A percentile compares a stretch with the other conserved stretches of the same genome.
Conservation (phyloP, 1,139 yeast species). For the Eremothecium cymbalariae region DNA sequence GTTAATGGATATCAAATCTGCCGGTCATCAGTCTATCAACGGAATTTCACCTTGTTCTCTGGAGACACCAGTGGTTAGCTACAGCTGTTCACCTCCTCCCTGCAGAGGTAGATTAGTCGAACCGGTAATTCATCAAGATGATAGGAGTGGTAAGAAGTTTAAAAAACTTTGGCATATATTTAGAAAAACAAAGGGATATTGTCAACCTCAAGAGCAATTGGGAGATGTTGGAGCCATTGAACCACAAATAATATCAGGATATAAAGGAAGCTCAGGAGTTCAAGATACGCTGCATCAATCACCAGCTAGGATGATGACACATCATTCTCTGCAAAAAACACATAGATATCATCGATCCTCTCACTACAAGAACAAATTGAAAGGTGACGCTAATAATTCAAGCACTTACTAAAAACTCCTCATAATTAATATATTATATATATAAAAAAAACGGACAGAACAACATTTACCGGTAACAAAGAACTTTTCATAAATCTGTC, state of each 20-base stretch:
- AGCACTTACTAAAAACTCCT: no score
- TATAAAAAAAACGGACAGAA: no score
- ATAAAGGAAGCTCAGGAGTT: conserved; percentile 1
- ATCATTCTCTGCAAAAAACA: conserved; percentile 4
- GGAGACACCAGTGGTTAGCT: conserved; percentile 1
- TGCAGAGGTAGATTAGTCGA: conserved; percentile 4
- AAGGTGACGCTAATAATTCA: conserved; percentile 1
- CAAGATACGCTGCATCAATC: neutral
- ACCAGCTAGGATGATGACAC: neutral
- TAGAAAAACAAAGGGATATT: neutral
- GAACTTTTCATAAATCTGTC: no score
- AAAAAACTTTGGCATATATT: conserved; percentile 3
- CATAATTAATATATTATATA: no score
- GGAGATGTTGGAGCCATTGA: neutral
- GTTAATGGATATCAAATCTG: conserved; percentile 4
- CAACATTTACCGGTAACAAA: no score
- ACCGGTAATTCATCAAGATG: conserved; percentile 1
- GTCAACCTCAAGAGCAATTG: conserved; percentile 1
- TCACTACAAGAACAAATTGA: conserved; percentile 3
- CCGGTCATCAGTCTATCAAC: neutral
- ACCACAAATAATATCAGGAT: conserved; percentile 3
- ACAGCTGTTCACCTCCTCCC: conserved; percentile 3
- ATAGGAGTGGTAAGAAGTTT: neutral
- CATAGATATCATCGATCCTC: conserved; percentile 4
- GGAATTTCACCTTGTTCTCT: conserved; percentile 5